Percentiles rank a stretch among this genome's conserved stretches.
Conservation (phyloP, 768 basidiomycete genomes). For the Hygrophoropsis aurantiaca region DNA sequence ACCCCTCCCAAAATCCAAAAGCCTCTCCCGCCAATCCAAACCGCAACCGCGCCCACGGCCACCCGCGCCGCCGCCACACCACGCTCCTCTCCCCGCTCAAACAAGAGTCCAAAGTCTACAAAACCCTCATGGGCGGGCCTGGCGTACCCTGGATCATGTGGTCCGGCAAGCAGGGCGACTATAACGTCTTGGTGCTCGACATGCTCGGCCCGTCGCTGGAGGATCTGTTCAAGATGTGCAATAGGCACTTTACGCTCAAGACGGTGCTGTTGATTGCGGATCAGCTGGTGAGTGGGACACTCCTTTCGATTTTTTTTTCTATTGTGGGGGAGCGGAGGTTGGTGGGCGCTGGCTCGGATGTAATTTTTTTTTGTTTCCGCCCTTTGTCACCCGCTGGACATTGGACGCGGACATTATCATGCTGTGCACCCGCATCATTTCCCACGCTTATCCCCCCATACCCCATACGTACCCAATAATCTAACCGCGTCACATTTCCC, state of each 20-base stretch:
- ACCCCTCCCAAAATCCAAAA: no score
- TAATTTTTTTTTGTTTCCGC: background rate
- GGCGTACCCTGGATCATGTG: slow-evolving; percentile 93
- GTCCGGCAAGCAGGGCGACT: slow-evolving; percentile 88
- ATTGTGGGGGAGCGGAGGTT: slow-evolving; percentile 24
- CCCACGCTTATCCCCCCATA: slow-evolving; percentile 2
- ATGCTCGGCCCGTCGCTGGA: slow-evolving; percentile 88
- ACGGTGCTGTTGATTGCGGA: slow-evolving; percentile 92
- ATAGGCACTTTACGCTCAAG: slow-evolving; percentile 91
- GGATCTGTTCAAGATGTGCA: slow-evolving; percentile 86
- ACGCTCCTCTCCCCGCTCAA: slow-evolving; percentile 63
- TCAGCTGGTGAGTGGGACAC: slow-evolving; percentile 70
- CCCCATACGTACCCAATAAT: slow-evolving; percentile 19
- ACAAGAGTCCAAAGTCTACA: slow-evolving; percentile 91
- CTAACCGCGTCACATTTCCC: no score
- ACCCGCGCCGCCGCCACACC: no score
- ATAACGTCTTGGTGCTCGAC: slow-evolving; percentile 98
- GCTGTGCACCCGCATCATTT: slow-evolving; percentile 1
- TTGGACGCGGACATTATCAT: background rate
- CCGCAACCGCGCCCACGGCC: no score
- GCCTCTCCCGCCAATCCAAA: no score
- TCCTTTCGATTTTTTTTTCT: background rate
- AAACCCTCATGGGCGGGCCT: slow-evolving; percentile 83
- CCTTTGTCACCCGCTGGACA: background rate
- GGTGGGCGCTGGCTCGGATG: background rate